A percentile compares a stretch with the other conserved stretches of the same genome.
Conservation (phyloP, 768 basidiomycete genomes). For the Lactarius sp. region DNA sequence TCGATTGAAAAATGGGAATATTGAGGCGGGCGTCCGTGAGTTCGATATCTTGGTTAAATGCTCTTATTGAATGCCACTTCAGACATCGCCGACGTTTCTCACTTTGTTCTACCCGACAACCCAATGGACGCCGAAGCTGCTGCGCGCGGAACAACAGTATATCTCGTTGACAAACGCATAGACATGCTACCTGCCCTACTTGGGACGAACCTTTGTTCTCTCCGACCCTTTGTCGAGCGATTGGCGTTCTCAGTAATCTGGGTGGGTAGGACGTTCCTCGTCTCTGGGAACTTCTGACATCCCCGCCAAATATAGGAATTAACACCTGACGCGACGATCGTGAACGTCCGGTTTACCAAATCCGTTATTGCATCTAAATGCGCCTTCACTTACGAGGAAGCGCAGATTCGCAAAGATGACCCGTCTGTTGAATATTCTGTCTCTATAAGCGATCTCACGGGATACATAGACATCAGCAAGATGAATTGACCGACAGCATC, state of each 20-base stretch:
- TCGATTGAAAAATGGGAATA: conserved; percentile 82
- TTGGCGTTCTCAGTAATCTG: conserved; percentile 95
- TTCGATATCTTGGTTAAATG: conserved; percentile 27
- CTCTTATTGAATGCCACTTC: conserved; percentile 10
- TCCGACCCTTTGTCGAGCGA: conserved; percentile 88
- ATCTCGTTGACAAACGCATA: conserved; percentile 96
- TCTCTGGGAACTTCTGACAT: conserved; percentile 14
- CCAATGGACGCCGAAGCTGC: conserved; percentile 97
- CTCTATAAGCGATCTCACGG: conserved; percentile 1
- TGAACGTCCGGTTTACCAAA: conserved; percentile 87
- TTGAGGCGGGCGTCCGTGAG: conserved; percentile 97
- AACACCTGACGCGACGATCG: conserved; percentile 81
- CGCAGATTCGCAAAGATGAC: conserved; percentile 91
- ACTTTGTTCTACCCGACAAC: conserved; percentile 90
- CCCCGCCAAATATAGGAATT: conserved; percentile 63
- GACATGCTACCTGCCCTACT: conserved; percentile 95
- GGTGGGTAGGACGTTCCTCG: conserved; percentile 46
- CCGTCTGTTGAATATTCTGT: conserved; percentile 46
- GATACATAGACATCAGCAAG: conserved; percentile 56
- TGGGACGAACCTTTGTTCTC: conserved; percentile 92
- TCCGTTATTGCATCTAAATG: conserved; percentile 96
- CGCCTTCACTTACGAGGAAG: conserved; percentile 96
- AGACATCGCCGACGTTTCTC: conserved; percentile 99
- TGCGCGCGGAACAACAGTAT: conserved; percentile 94
- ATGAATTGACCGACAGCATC: conserved; percentile 79